Percentiles rank a stretch among this genome's conserved stretches.
Conservation (phyloP, 345 rosid species). For the Salix exigua region DNA sequence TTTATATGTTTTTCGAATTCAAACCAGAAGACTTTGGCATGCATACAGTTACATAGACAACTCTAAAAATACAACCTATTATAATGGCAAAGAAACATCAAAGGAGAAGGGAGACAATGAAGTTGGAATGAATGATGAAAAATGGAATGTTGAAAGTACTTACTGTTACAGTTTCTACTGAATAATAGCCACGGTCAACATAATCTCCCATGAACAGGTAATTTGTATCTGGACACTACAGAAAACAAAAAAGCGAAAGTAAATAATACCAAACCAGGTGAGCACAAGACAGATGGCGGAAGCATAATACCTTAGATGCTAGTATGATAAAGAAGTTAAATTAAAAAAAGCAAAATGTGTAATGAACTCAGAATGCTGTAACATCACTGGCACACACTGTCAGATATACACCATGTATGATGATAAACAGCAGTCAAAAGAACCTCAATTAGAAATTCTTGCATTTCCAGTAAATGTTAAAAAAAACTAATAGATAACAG, state of each 20-base stretch:
- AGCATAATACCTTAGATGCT: background rate
- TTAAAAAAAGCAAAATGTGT: background rate
- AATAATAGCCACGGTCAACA: slow-evolving; percentile 95
- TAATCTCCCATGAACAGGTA: slow-evolving; percentile 97
- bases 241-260: slow-evolving; percentile 9
- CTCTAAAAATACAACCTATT: background rate
- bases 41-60: background rate
- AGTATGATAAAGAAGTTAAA: background rate
- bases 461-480: background rate
- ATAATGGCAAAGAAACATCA: background rate
- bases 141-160: slow-evolving; percentile 9
- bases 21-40: background rate
- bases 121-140: background rate
- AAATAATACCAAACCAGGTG: background rate
- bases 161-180: slow-evolving; percentile 96
- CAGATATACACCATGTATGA: background rate
- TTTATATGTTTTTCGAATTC: background rate
- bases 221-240: slow-evolving; percentile 90
- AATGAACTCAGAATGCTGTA: background rate
- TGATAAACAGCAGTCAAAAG: background rate
- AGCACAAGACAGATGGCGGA: background rate
- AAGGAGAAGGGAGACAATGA: background rate
- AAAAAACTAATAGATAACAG: background rate
- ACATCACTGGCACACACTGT: background rate
- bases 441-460: background rate